A percentile compares a stretch with the other conserved stretches of the same genome.
Evolutionary conservation across 192 early-diverging fungal genomes (phyloP).

Genomic region (Lobosporangium transversale): DNA sequence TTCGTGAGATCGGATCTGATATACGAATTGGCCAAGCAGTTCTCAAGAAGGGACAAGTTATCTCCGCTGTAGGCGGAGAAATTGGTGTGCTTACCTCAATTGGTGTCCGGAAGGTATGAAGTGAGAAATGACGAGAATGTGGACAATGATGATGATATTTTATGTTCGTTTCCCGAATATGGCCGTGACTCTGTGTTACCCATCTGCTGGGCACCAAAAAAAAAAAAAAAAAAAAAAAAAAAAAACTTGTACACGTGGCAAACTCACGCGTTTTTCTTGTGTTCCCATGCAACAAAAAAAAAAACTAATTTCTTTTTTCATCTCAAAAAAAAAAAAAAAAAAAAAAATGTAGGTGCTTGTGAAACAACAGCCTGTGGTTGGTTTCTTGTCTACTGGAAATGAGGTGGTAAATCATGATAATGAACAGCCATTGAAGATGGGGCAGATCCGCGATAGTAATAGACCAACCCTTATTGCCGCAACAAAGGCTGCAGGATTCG

Average conservation of each 20-base stretch:
- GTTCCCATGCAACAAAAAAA: background rate
- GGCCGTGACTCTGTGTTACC: too few relatives aligned
- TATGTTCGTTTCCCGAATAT: too few relatives aligned
- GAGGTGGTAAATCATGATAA: conserved; percentile 75
- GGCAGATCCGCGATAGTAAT: conserved; percentile 89
- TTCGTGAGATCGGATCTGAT: conserved; percentile 87
- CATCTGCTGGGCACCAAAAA: too few relatives aligned
- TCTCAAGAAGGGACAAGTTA: conserved; percentile 59
- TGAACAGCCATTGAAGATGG: conserved; percentile 54
- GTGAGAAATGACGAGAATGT: background rate
- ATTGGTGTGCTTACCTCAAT: conserved; percentile 85
- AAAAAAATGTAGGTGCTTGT: conserved; percentile 58
- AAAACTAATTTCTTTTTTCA: background rate
- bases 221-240: too few relatives aligned
- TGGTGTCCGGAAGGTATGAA: conserved; percentile 70
- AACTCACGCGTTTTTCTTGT: too few relatives aligned
- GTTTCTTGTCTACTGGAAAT: conserved; percentile 90
- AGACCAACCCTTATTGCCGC: conserved; percentile 78
- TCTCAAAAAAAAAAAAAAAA: conserved; percentile 3
- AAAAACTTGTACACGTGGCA: too few relatives aligned
- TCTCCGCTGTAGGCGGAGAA: conserved; percentile 83
- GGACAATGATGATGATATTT: background rate
- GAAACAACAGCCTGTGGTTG: conserved; percentile 72
- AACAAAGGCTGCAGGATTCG: conserved; percentile 67
- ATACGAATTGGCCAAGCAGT: conserved; percentile 70